These are phyloP conservation scores for Penicillium frequentans DNA, from an alignment of 2,329 filamentous ascomycete species.

Conservation along the genomic window DNA sequence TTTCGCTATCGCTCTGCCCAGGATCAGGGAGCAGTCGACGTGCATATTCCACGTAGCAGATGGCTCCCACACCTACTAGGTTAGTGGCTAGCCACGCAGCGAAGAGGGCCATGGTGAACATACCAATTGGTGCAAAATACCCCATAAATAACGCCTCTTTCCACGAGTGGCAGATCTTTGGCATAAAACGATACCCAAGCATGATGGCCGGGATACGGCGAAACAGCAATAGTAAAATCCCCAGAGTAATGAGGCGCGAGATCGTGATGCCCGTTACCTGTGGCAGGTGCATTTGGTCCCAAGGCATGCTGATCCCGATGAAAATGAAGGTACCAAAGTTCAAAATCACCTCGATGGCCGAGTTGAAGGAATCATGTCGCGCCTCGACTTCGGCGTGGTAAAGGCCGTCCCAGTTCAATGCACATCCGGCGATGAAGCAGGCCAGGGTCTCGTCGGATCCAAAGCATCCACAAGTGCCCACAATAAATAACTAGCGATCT, in stretches of 20 bases:
- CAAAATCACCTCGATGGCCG: constrained; percentile 57
- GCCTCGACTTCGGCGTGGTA: constrained; percentile 57
- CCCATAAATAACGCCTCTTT: constrained; percentile 63
- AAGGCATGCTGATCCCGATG: constrained; percentile 57
- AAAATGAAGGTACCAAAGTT: constrained; percentile 64
- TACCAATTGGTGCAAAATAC: constrained; percentile 51
- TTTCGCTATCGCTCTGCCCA: constrained; percentile 40
- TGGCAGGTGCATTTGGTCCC: constrained; percentile 55
- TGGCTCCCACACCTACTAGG: constrained; percentile 42
- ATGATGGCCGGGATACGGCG: constrained; percentile 60
- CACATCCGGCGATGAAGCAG: constrained; percentile 61
- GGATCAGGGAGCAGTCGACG: constrained; percentile 45
- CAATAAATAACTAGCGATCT: constrained; percentile 52
- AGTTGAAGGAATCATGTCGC: constrained; percentile 63
- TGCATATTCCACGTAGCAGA: constrained; percentile 50
- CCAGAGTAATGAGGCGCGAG: constrained; percentile 52
- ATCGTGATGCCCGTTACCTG: constrained; percentile 55
- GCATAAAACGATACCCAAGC: constrained; percentile 57
- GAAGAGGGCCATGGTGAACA: background rate
- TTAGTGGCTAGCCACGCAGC: background rate
- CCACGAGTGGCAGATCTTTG: constrained; percentile 52
- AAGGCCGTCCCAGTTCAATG: constrained; percentile 63
- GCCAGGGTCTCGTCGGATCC: constrained; percentile 62
- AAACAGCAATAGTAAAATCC: constrained; percentile 54
- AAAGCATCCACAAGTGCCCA: constrained; percentile 58